These are phyloP conservation scores for Eucalyptus regnans DNA, from an alignment of 345 rosid genomes.

Conservation along the genomic window DNA sequence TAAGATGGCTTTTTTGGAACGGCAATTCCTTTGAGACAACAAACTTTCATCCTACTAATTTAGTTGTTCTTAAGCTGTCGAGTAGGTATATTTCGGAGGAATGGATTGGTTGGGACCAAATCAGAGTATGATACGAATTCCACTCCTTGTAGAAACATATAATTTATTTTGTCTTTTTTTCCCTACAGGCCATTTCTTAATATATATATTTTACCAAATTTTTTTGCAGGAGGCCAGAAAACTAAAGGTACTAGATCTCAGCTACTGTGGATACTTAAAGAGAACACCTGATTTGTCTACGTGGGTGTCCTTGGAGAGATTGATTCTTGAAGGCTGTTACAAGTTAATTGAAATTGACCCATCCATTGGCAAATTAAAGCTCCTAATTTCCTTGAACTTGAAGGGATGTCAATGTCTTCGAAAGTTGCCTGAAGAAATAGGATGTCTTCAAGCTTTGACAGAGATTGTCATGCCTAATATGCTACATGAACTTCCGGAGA, in stretches of 20 bases:
- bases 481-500: too few relatives aligned
- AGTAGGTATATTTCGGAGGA: accelerated
- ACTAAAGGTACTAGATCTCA: background rate
- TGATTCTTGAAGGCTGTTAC: too few relatives aligned
- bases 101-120: background rate
- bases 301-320: too few relatives aligned
- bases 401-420: too few relatives aligned
- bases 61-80: too few relatives aligned
- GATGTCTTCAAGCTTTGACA: too few relatives aligned
- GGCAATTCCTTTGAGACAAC: background rate
- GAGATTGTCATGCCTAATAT: too few relatives aligned
- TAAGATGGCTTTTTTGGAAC: background rate
- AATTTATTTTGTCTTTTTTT: background rate
- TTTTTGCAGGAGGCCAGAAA: accelerated
- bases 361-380: too few relatives aligned
- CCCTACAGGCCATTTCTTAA: accelerated
- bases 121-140: background rate
- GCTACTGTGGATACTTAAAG: accelerated
- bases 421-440: too few relatives aligned
- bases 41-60: too few relatives aligned
- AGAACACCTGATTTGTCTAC: background rate
- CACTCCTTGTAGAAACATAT: accelerated
- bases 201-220: background rate
- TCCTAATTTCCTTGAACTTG: too few relatives aligned
- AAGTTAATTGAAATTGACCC: too few relatives aligned